Base-by-base conservation (phyloP, 768 basidiomycete species). In the Macrocybe gigantea region DNA sequence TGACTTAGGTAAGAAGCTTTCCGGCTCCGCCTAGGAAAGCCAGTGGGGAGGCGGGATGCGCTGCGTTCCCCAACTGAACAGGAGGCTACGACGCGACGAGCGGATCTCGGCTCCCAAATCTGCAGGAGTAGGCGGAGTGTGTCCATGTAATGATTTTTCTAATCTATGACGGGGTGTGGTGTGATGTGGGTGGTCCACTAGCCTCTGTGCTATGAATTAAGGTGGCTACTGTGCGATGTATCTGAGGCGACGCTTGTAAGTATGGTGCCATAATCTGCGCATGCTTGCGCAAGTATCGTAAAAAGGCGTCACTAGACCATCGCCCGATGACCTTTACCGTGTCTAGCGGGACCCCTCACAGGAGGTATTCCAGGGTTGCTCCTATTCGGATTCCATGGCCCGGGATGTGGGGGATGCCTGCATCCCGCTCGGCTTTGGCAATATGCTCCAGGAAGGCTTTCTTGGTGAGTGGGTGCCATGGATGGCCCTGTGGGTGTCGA, bases 341-440 rank as follows among this genome's bases (percentile, higher is more conserved):
- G 4, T 73, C 64, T 36, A 74, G 66, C 5, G 68, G 63, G 0
- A 65, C 45, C 0, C 66, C 66, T 7, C 58, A 53, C 3, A 73
- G 60, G 0, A 73, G 60, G 48, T 69, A 71, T 46, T 67, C 63
- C 0, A 73, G 55, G 0, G 67, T 69, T 1, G 60, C 39, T 3
- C 64, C 62, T 49, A 62, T 60, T 36, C 56, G 53, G 31, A 64
- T 58, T 8, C 60, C 54, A 39, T 72, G 68, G 0, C 63, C 63
- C 33, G 63, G 55, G 2, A 64, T 32, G 1, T 48, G 49, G 1
- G 50, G 42, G 1, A 58, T 7, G 0, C 53, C 54, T 0, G 56
- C 53, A 0, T 42, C 48, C 4, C 37, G 15, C 5, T 53, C 46
- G 0, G 60, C 56, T 3, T 6, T 14, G 2, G 45, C 48, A 9